Evolutionary conservation across 352 stramenopile species (phyloP).

Genomic region (Globisporangium nagaii): DNA sequence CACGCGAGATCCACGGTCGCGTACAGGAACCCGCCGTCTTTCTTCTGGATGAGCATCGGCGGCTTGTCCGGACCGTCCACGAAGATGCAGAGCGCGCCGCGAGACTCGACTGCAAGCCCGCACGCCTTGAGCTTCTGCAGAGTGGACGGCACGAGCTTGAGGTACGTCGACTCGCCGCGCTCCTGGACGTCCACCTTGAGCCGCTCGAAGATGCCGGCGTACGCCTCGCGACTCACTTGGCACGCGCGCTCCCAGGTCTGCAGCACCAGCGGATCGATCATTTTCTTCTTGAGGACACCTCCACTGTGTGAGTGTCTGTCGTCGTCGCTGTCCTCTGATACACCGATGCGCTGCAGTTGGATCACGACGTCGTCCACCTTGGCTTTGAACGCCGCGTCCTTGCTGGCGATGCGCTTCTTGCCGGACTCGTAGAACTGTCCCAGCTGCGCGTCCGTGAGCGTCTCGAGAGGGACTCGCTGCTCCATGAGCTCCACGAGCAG

Average conservation of each 20-base stretch:
- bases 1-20: constrained; percentile 72
- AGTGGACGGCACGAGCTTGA: constrained; percentile 41
- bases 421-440: constrained; percentile 66
- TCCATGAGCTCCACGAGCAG: constrained; percentile 70
- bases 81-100: constrained; percentile 69
- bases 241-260: constrained; percentile 59
- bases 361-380: constrained; percentile 66
- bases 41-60: constrained; percentile 80
- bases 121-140: constrained; percentile 37
- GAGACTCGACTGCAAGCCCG: constrained; percentile 48
- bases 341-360: constrained; percentile 58
- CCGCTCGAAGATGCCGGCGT: constrained; percentile 57
- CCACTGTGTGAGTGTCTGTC: no score
- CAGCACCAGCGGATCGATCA: constrained; percentile 34
- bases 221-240: constrained; percentile 64
- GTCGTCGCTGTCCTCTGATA: constrained; percentile 4
- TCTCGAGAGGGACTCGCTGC: constrained; percentile 32
- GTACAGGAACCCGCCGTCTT: constrained; percentile 77
- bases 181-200: constrained; percentile 61
- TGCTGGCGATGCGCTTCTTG: constrained; percentile 35
- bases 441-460: constrained; percentile 53
- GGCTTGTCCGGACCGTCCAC: constrained; percentile 62
- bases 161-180: constrained; percentile 76
- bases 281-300: neutral
- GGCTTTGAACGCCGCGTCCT: constrained; percentile 47